phyloP scores from a whole-genome alignment of 169 alveolate genomes.

The Plasmodium fragile region DNA sequence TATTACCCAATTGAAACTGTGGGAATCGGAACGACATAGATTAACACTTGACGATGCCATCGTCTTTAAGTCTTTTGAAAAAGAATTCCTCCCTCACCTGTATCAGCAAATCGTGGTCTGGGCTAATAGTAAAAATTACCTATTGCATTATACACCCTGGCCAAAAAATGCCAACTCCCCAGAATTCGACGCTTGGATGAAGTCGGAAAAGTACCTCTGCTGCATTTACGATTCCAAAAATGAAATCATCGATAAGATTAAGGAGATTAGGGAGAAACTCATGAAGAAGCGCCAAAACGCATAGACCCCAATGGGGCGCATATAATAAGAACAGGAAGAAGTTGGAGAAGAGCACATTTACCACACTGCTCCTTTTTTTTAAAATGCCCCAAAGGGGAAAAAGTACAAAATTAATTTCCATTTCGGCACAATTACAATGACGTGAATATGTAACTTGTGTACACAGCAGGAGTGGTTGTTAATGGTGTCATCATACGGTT shows the following conservation, averaged over 20 bases:
- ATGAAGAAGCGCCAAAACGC: conserved; percentile 37
- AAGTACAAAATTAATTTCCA: not conserved
- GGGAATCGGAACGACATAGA: conserved; percentile 92
- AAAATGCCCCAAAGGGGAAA: not conserved
- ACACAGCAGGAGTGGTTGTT: not conserved
- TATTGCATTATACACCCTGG: conserved; percentile 85
- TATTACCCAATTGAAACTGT: conserved; percentile 88
- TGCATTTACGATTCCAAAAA: conserved; percentile 86
- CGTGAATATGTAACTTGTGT: not conserved
- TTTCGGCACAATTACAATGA: not conserved
- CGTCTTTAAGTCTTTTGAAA: conserved; percentile 85
- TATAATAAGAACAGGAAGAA: not conserved
- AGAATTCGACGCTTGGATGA: conserved; percentile 83
- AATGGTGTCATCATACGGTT: not conserved
- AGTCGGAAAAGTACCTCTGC: conserved; percentile 84
- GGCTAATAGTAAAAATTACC: conserved; percentile 87
- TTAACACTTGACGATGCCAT: conserved; percentile 84
- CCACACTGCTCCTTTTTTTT: not conserved
- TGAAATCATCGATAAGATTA: conserved; percentile 86
- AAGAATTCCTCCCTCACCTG: conserved; percentile 86
- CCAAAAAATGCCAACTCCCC: conserved; percentile 81
- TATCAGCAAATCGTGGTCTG: conserved; percentile 87
- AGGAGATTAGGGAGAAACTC: conserved; percentile 62
- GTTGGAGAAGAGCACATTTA: not conserved
- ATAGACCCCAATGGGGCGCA: not conserved